phyloP scores from a whole-genome alignment of 805 yeast species.

The Wickerhamiella australiensis region DNA sequence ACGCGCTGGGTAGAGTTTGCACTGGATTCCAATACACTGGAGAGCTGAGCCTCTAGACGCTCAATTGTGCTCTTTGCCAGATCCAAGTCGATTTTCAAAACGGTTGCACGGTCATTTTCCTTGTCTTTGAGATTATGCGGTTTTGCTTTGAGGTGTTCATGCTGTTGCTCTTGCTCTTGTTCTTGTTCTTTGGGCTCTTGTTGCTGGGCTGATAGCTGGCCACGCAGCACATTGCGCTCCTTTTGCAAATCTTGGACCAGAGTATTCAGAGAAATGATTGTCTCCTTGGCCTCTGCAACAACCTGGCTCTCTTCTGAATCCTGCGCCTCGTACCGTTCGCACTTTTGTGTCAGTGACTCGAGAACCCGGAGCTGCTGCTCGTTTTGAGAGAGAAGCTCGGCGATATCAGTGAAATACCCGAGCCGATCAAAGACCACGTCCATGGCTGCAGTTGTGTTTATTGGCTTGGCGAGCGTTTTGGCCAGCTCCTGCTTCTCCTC shows the following conservation, averaged over 20 bases:
- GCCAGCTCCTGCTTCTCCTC: slow-evolving; percentile 57
- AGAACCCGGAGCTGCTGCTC: slow-evolving; percentile 50
- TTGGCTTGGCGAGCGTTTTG: slow-evolving; percentile 34
- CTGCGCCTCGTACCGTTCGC: slow-evolving; percentile 49
- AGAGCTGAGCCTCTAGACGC: background rate
- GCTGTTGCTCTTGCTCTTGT: background rate
- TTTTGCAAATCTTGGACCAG: slow-evolving; percentile 1
- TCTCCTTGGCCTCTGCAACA: slow-evolving; percentile 27
- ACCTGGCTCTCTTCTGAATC: slow-evolving; percentile 25
- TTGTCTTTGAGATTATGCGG: no score
- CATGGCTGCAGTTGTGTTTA: background rate
- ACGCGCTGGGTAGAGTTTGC: background rate
- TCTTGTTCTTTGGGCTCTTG: background rate
- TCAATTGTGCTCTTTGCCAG: background rate
- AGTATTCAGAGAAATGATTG: slow-evolving; percentile 23
- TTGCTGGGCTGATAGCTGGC: background rate
- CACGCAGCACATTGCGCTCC: slow-evolving; percentile 5
- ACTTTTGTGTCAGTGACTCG: slow-evolving; percentile 37
- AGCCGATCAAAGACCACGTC: slow-evolving; percentile 38
- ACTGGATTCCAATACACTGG: background rate
- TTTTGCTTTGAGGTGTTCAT: no score
- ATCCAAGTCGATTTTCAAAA: background rate
- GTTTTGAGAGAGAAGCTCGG: slow-evolving; percentile 63
- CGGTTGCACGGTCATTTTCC: background rate
- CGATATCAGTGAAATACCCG: slow-evolving; percentile 52